Base-by-base conservation (phyloP, 371 early-diverging fungal genomes). In the Mortierella sp. region DNA sequence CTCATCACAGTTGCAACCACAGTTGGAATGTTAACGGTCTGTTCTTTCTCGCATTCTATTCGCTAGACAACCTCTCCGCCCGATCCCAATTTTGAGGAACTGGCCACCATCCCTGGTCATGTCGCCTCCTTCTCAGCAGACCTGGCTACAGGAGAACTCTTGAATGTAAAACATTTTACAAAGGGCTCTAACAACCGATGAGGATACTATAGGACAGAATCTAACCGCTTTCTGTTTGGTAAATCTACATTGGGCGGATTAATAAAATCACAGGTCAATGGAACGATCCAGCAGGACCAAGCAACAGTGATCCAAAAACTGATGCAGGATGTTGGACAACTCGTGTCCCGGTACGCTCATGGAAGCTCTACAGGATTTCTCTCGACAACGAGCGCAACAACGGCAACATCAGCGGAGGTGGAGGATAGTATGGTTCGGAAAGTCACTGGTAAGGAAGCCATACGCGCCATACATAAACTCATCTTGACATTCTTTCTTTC, bases 311-410 rank as follows among this genome's bases (percentile, higher is more conserved):
- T 69, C 26, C 76, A 76, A 49, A 76, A 76, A 31, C 14, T 76
- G 55, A 76, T 76, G 76, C 76, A 76, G 58, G 70, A 76, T 64
- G 76, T 69, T 6, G 76, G 76, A 15, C 76, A 69, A 50, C 50
- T 76, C 37, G 76, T 76, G 21, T 76, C 76, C 34, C 60, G 76
- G 31, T 76, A 76, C 49, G 47, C 73, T 8, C 44, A 58, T 21
- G 57, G 53, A 27, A 41, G 14, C 0, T 42, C 31, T 12, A 50
- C 56, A 27, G 56, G 57, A 14, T 44, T 68, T 17, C 46, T 64
- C 30, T 37, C 64, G 2, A n/a, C 43, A 11, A 43, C 43, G 21
- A 43, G 43, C 21, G 41, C 48, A 39, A 31, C 47, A 21, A 12
- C 61, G 27, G 50, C 49, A 27, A 12, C 52, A 15, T 24, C 41